Percentiles rank a stretch among this genome's conserved stretches.
Conservation (phyloP, 1,284 basidiomycete species). For the Coniophora puteana region DNA sequence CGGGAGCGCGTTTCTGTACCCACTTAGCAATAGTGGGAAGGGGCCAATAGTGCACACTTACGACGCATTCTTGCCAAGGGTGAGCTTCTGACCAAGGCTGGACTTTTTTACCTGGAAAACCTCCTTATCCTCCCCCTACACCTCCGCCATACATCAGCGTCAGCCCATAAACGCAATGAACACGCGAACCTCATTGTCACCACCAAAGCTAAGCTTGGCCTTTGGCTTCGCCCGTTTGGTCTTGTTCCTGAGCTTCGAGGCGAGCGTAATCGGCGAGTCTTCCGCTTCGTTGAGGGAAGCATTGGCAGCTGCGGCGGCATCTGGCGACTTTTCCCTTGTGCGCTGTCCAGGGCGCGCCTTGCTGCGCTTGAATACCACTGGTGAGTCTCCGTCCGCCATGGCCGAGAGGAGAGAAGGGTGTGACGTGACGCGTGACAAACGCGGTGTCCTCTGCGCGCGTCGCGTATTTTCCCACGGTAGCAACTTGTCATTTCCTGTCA, state of each 20-base stretch:
- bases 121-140: slow-evolving; percentile 55
- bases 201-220: slow-evolving; percentile 79
- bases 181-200: slow-evolving; percentile 65
- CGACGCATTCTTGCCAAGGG: slow-evolving; percentile 50
- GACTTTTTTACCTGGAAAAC: slow-evolving; percentile 77
- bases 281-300: slow-evolving; percentile 18
- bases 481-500: slow-evolving; percentile 19
- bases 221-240: slow-evolving; percentile 59
- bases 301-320: slow-evolving; percentile 24
- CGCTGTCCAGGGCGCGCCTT: slow-evolving; percentile 52
- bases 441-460: slow-evolving; percentile 22
- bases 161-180: slow-evolving; percentile 19
- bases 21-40: slow-evolving; percentile 8
- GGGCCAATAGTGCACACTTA: slow-evolving; percentile 27
- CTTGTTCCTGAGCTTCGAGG: slow-evolving; percentile 66
- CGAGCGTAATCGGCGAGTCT: slow-evolving; percentile 54
- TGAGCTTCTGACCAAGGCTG: slow-evolving; percentile 61
- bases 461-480: slow-evolving; percentile 46
- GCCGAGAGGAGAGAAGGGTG: slow-evolving; percentile 24
- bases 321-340: slow-evolving; percentile 40
- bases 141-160: slow-evolving; percentile 15
- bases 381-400: slow-evolving; percentile 13
- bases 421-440: slow-evolving; percentile 32
- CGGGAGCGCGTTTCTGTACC: slow-evolving; percentile 27
- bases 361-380: slow-evolving; percentile 52